Conservation (phyloP, 2,329 filamentous ascomycete species). For the Colletotrichum tropicicola region DNA sequence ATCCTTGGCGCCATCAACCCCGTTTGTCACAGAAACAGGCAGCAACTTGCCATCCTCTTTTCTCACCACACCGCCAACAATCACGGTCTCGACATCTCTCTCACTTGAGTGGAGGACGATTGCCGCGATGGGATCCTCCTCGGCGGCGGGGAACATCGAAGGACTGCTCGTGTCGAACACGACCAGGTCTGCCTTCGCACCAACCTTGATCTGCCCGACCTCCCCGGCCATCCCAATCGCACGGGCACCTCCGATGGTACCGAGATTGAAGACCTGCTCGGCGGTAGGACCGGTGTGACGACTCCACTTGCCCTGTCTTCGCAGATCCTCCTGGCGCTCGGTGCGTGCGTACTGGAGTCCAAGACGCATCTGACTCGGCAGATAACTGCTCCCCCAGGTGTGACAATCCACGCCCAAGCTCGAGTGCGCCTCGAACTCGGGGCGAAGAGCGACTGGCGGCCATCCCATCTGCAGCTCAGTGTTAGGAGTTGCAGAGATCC, state of each 20-base stretch:
- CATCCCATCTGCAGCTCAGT: constrained; percentile 60
- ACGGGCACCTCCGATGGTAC: constrained; percentile 54
- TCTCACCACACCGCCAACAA: constrained; percentile 50
- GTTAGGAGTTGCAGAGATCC: constrained; percentile 55
- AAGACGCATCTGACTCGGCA: constrained; percentile 21
- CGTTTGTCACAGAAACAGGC: not conserved
- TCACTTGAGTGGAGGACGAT: constrained; percentile 51
- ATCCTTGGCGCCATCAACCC: not conserved
- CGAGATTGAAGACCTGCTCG: constrained; percentile 56
- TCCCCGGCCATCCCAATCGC: constrained; percentile 50
- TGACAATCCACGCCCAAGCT: constrained; percentile 39
- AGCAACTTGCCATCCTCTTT: constrained; percentile 43
- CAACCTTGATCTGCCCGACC: constrained; percentile 54
- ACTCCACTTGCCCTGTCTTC: constrained; percentile 35
- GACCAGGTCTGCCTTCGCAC: constrained; percentile 57
- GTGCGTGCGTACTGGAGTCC: constrained; percentile 37
- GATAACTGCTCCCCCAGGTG: not conserved
- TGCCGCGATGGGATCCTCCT: constrained; percentile 51
- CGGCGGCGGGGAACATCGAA: constrained; percentile 47
- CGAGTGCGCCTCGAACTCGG: constrained; percentile 24
- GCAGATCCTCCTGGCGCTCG: constrained; percentile 32
- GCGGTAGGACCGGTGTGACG: not conserved
- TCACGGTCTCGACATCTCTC: constrained; percentile 51
- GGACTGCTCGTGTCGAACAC: constrained; percentile 49
- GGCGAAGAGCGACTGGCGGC: constrained; percentile 20